These are phyloP conservation scores for Pulicaria dysenterica DNA, from an alignment of 129 eudicot genomes.

Conservation along the genomic window DNA sequence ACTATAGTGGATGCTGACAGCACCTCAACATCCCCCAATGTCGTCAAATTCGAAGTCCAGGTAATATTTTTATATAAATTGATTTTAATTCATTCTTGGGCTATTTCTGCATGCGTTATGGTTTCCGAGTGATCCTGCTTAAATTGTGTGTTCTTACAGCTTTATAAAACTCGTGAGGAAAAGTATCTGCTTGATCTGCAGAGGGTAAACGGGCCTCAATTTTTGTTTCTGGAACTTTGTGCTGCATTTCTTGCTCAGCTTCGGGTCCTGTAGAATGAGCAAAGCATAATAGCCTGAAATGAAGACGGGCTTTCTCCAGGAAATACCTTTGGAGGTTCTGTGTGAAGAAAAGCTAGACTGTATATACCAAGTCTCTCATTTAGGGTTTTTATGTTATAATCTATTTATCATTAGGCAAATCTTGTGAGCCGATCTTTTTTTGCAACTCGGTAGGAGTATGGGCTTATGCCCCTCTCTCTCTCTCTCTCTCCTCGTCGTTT, in stretches of 20 bases:
- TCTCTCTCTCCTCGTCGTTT: background rate
- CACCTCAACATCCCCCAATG: constrained; percentile 49
- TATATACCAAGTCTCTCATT: constrained; percentile 46
- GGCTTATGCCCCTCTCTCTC: constrained; percentile 23
- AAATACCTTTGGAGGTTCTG: constrained; percentile 23
- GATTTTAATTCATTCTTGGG: background rate
- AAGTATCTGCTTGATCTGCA: constrained; percentile 73
- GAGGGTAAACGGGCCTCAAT: constrained; percentile 65
- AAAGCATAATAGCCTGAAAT: constrained; percentile 31
- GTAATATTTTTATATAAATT: constrained; percentile 32
- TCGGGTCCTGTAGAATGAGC: constrained; percentile 59
- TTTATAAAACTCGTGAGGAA: constrained; percentile 63
- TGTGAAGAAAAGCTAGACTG: constrained; percentile 48
- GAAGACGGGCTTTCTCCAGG: constrained; percentile 45
- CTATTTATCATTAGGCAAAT: constrained; percentile 32
- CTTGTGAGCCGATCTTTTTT: constrained; percentile 41
- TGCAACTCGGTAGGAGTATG: constrained; percentile 39
- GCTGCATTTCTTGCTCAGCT: constrained; percentile 94
- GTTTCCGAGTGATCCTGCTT: background rate
- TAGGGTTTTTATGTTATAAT: constrained; percentile 24
- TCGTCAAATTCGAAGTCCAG: constrained; percentile 95
- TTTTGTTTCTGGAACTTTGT: constrained; percentile 74
- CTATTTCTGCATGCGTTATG: background rate
- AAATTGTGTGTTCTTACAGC: constrained; percentile 44
- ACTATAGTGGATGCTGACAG: constrained; percentile 67